Evolutionary conservation across 208 protist species (phyloP), one percentile per base, ranked within the genome.

Genomic region (Acanthamoeba sp.): DNA sequence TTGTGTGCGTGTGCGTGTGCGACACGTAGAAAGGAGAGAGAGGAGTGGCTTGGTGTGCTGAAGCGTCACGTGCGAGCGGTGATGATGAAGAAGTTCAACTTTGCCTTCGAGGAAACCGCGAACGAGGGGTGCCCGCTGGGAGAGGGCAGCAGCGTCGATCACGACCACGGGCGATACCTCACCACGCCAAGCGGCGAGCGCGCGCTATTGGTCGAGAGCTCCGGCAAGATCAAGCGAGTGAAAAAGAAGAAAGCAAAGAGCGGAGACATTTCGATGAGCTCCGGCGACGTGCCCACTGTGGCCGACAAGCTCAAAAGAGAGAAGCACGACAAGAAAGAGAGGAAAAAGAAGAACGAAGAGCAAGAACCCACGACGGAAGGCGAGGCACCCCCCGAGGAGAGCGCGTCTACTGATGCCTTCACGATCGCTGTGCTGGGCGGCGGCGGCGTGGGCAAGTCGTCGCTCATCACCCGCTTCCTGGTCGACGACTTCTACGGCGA

Each of bases 391-490:
- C n/a, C n/a, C n/a, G n/a, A n/a, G n/a, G 18, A 9, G 2, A 50
- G 5, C 45, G 45, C 9, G 18, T 6, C 45, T 0, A 9, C 5
- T 14, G 45, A 50, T 50, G 45, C 5, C 50, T 90, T 42, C 34
- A 91, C 84, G 2, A 91, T 91, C 1, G 84, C 84, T 7, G 55
- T 91, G 36, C 4, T 91, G 52, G 84, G 84, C 20, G 84, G 84
- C 9, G 84, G 84, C 16, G 84, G 34, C 4, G 55, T 50, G 18
- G 84, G 84, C 50, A 91, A 91, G 24, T 91, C 84, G 16, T 91
- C 84, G 1, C 84, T 91, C 59, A 71, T 91, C n/a, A 50, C 45
- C 0, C 45, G 45, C 9, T 50, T 50, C 45, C 45, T 50, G 45
- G 45, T 50, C 55, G 50, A 9, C 55, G 55, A 27, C 66, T 90